These are phyloP conservation scores for Dichotomocladium elegans DNA, from an alignment of 371 early-diverging fungal genomes.

Conservation along the genomic window DNA sequence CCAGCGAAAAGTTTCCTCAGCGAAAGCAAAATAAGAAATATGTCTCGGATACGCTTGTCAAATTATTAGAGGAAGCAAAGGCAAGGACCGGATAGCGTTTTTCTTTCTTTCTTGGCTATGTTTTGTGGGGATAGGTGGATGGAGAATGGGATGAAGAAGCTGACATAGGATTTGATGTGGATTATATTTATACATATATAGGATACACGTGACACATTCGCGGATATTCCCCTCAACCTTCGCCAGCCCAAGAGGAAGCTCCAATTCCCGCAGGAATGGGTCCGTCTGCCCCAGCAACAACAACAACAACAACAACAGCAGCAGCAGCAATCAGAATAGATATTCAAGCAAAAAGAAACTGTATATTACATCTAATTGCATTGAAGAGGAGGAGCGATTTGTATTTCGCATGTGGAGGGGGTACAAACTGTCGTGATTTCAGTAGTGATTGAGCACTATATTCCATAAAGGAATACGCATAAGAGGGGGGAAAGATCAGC, in stretches of 20 bases:
- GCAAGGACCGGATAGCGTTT: slow-evolving; percentile 23
- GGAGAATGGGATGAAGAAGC: neutral
- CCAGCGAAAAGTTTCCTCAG: slow-evolving; percentile 60
- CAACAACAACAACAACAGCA: neutral
- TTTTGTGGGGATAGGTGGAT: no score
- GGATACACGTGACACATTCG: slow-evolving; percentile 50
- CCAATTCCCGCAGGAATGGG: slow-evolving; percentile 66
- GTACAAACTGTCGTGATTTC: no score
- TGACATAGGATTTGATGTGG: no score
- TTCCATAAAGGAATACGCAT: no score
- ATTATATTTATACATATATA: slow-evolving; percentile 9
- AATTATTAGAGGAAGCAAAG: slow-evolving; percentile 55
- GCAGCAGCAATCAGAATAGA: neutral
- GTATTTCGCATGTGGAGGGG: no score
- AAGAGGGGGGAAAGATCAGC: no score
- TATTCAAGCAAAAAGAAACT: no score
- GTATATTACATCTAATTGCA: no score
- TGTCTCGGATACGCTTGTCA: slow-evolving; percentile 55
- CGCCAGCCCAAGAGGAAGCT: slow-evolving; percentile 55
- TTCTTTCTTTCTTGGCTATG: no score
- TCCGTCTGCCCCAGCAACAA: slow-evolving; percentile 23
- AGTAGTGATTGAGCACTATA: no score
- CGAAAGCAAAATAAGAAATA: slow-evolving; percentile 68
- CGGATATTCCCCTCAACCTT: slow-evolving; percentile 58
- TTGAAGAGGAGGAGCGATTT: no score